A percentile compares a stretch with the other conserved stretches of the same genome.
These are phyloP conservation scores for Zarea fungicola DNA, from an alignment of 2,329 filamentous ascomycete species.

Conservation along the genomic window DNA sequence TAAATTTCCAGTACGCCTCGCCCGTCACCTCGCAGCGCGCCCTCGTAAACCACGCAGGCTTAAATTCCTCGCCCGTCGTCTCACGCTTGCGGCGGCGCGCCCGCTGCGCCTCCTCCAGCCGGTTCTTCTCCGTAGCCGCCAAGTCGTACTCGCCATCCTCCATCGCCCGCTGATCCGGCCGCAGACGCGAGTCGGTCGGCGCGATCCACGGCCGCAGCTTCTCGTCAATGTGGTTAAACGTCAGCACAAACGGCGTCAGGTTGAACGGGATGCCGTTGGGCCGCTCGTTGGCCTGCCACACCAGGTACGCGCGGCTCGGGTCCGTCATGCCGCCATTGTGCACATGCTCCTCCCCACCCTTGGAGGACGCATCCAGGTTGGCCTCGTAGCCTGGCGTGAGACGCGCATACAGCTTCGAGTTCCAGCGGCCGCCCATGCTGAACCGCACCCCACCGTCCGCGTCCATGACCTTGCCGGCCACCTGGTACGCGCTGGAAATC, in stretches of 20 bases:
- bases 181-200: slow-evolving; percentile 87
- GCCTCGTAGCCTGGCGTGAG: slow-evolving; percentile 87
- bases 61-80: slow-evolving; percentile 72
- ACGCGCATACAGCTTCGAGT: slow-evolving; percentile 92
- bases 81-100: slow-evolving; percentile 69
- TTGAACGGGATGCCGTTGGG: slow-evolving; percentile 91
- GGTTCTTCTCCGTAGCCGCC: slow-evolving; percentile 88
- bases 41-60: slow-evolving; percentile 79
- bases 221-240: slow-evolving; percentile 89
- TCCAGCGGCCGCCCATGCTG: slow-evolving; percentile 92
- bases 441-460: slow-evolving; percentile 73
- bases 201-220: slow-evolving; percentile 70
- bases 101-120: slow-evolving; percentile 87
- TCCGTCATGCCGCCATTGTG: slow-evolving; percentile 52
- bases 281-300: slow-evolving; percentile 84
- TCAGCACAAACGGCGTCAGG: slow-evolving; percentile 90
- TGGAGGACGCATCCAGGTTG: slow-evolving; percentile 53
- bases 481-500: slow-evolving; percentile 82
- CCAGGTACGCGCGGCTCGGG: slow-evolving; percentile 73
- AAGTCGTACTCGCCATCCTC: slow-evolving; percentile 96
- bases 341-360: slow-evolving; percentile 31
- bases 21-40: slow-evolving; percentile 71
- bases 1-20: slow-evolving; percentile 86
- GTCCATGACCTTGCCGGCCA: slow-evolving; percentile 81
- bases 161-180: slow-evolving; percentile 96